Base-by-base conservation (phyloP, 148 eudicot genomes). In the Rhododendron henanense region DNA sequence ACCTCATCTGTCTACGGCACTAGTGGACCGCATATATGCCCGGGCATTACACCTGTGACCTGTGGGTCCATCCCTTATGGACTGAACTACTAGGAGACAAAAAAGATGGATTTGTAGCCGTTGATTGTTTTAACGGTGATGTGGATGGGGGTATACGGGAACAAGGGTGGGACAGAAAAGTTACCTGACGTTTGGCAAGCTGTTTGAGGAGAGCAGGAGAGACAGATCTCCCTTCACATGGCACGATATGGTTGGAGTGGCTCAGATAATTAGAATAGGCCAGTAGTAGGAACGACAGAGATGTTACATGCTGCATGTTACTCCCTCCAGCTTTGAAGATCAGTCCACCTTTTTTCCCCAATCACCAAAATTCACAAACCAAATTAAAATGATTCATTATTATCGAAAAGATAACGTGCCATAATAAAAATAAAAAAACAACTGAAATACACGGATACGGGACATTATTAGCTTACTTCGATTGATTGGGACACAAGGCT, bases 251-350 rank as follows among this genome's bases (percentile, higher is more conserved):
- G 90, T 95, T 94, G 94, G 98, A 88, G 89, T 95, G 98, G 89
- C 98, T 94, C 11, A 97, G 92, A 87, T 97, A 97, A 87, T 97
- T 95, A 44, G 98, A 94, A 89, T 97, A 97, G 21, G 95, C 98
- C 51, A 95, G 87, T 10, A 94, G 90, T 59, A 97, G 90, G 88
- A 97, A 97, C 0, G 99, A 97, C 35, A 95, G 86, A 67, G 98
- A 92, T 67, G 99, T 97, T 89, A 97, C 99, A 91, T 94, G 98
- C 89, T 97, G 99, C 99, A 97, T 97, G 95, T 97, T 97, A 90
- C 96, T 93, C 61, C 95, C 98, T 90, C 98, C 98, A 78, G 95
- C 87, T 91, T 94, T 97, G 92, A 92, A 94, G 69, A 97, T 93
- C 87, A 97, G 84, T 19, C 99, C 98, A 83, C 99, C 99, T 86